Evolutionary conservation across 768 basidiomycete genomes (phyloP), one percentile per base, ranked within the genome.

Genomic region (Kwoniella mangroviensis): DNA sequence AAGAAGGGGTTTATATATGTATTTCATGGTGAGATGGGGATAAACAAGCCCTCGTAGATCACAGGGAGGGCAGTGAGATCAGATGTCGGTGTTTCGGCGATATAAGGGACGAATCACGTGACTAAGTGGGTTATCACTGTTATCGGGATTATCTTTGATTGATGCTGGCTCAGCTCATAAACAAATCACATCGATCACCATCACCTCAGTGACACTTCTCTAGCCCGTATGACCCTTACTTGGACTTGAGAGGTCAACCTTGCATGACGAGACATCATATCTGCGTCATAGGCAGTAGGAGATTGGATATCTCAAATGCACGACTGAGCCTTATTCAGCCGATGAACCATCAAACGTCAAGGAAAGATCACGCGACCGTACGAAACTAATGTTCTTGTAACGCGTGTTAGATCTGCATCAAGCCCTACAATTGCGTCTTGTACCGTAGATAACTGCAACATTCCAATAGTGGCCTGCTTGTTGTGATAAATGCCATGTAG

Each of bases 51-150:
- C 1, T 26, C 2, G n/a, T 49, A 40, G 51, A 57, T 26, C 45
- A 17, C 34, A 34, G 34, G 1, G 34, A 34, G 34, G 34, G 34
- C 34, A 34, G 34, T 34, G 34, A 34, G 34, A 34, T 34, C 34
- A 34, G 34, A 58, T 11, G 4, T 12, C 68, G 68, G 68, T 42
- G 63, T 63, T 69, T 63, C 68, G 68, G 68, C 55, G 55, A 56
- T 69, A 69, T 69, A 51, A 6, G 19, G 19, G 54, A 11, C 22
- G n/a, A 52, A 52, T 69, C 68, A 69, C 68, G 68, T 69, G 68
- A 69, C 59, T 22, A 59, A 1, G 43, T 12, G 13, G 21, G 41
- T 53, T 59, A 67, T 68, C 67, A 55, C 12, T 65, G 53, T 55
- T 21, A 21, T 21, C 63, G 52, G 40, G 63, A 56, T 65, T 65